Evolutionary conservation across 2,329 filamentous ascomycete genomes (phyloP), one percentile per base, ranked within the genome.

Genomic region (Phaeosphaeriaceae sp.): DNA sequence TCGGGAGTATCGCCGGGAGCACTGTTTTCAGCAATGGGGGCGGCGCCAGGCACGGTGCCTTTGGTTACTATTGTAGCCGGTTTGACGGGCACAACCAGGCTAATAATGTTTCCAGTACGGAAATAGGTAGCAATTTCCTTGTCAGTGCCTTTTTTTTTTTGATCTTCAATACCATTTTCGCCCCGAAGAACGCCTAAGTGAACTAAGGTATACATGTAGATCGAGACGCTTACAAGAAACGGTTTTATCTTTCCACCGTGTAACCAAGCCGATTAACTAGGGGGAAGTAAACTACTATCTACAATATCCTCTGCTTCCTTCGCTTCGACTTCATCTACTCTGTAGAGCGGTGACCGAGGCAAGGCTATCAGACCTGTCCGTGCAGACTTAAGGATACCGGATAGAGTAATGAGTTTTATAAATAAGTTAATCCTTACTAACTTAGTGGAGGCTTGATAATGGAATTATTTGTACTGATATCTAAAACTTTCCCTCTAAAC

Each of bases 401-500:
- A 99, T 11, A 93, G 93, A 48, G 86, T 83, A 68, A 99, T 87
- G 55, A 99, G 83, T 79, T 97, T 99, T 78, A 99, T 88, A 81
- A 97, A 99, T 2, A 92, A 96, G 77, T 99, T 92, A 70, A 99
- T 96, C 76, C 94, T 88, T 54, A 82, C 85, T 30, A 91, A 92
- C 77, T 99, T 99, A 52, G 94, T 94, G 45, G 92, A 96, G 6
- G 99, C 76, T 77, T 99, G 52, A 99, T 92, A 74, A 97, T 97
- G 77, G 94, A 97, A 79, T 95, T 97, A 77, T 90, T 97, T 45
- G 90, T 97, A 80, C 92, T 96, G 66, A 99, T 97, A 75, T 99
- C 94, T 65, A 99, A 77, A 20, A 99, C 90, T 79, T 99, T 99
- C 58, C 94, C 94, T 48, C 92, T 92, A 67, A 99, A 99, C 70